These are phyloP conservation scores for Aechmea fasciata DNA, from an alignment of 176 grass and related monocot species.

Conservation along the genomic window DNA sequence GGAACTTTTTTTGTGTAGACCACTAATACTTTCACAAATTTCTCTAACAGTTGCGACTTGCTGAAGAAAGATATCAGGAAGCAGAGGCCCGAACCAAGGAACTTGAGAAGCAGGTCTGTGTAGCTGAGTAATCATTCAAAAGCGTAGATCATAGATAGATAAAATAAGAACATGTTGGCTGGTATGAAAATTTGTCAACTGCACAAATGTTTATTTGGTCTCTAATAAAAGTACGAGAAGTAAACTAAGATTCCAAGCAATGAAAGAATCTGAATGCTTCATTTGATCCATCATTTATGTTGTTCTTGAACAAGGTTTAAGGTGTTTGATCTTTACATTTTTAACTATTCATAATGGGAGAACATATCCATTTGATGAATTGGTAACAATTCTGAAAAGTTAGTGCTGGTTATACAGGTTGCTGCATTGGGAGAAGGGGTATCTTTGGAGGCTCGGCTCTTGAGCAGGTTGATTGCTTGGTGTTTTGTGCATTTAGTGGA, in stretches of 20 bases:
- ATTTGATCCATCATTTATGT: no score
- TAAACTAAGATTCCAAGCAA: no score
- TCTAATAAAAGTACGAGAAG: no score
- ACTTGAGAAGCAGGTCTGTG: slow-evolving; percentile 81
- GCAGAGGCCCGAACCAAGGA: slow-evolving; percentile 86
- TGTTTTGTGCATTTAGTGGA: slow-evolving; percentile 17
- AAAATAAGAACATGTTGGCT: neutral
- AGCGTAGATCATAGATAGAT: neutral
- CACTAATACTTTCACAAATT: slow-evolving; percentile 2
- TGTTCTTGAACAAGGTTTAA: no score
- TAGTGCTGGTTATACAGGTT: slow-evolving; percentile 49
- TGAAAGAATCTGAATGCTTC: no score
- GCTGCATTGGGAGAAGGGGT: slow-evolving; percentile 95
- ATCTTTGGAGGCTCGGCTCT: slow-evolving; percentile 83
- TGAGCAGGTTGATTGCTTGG: slow-evolving; percentile 63
- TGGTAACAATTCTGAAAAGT: neutral
- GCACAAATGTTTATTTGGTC: no score
- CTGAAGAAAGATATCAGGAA: slow-evolving; percentile 88
- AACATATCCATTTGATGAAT: neutral
- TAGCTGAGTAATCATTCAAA: neutral
- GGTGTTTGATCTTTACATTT: neutral
- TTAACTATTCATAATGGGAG: neutral
- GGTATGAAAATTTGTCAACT: no score
- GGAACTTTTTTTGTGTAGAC: neutral
- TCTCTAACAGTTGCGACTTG: slow-evolving; percentile 64